Base-by-base conservation (phyloP, 176 grass and related monocot genomes). In the Oryza australiensis region DNA sequence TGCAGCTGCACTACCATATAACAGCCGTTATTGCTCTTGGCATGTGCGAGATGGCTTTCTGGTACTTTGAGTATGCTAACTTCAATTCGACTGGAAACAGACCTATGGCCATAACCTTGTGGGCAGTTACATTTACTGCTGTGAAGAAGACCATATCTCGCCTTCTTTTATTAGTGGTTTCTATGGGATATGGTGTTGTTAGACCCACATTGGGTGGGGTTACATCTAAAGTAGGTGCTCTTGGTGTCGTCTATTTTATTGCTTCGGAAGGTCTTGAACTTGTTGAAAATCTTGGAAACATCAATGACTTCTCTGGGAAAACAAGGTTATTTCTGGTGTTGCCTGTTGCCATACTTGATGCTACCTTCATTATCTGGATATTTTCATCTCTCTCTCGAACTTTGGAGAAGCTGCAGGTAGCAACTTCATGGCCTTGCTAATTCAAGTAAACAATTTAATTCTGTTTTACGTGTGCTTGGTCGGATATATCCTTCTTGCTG, bases 41-140 rank as follows among this genome's bases (percentile, higher is more conserved):
- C 82, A 99, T 99, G 96, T 99, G 96, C 4, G 93, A 99, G 88
- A 99, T 99, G 96, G 85, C 96, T 75, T 92, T 99, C 73, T 95
- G 93, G 96, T 99, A 93, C 53, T 99, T 99, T 83, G 96, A 99
- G 83, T 94, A 95, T 88, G 89, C 89, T 66, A 99, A 99, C 79
- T 93, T 99, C 32, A 99, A 99, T 86, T 91, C 93, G 35, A 99
- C 89, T 45, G 96, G 96, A 73, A 81, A 77, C 66, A 91, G 96
- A 80, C 96, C 96, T 66, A 94, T 95, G 85, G 96, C 89, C 66
- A 94, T 99, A 80, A 99, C 96, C 45, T 83, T 99, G 79, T 99
- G 96, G 96, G 96, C 96, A 32, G 96, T 99, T 87, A 93, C 93
- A 86, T 99, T 99, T 86, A 90, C 91, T 75, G 96, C 96, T 75